These are phyloP conservation scores for Dillenia turbinata DNA, from an alignment of 164 flowering plant genomes.

Conservation along the genomic window DNA sequence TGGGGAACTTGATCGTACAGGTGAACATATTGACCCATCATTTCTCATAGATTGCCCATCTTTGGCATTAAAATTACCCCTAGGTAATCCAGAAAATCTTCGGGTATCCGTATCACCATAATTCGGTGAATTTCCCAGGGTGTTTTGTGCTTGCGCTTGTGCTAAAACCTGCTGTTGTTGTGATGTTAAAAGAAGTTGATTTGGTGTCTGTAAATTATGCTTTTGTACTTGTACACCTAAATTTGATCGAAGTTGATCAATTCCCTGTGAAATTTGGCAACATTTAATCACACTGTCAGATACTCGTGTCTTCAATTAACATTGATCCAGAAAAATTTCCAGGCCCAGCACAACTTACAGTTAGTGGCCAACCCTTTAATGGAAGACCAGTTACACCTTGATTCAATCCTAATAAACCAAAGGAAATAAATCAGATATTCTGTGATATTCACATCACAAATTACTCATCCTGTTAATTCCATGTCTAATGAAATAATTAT, in stretches of 20 bases:
- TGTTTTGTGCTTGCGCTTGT: constrained; percentile 76
- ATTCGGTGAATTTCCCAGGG: constrained; percentile 51
- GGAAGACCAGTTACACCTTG: constrained; percentile 73
- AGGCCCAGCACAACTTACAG: constrained; percentile 43
- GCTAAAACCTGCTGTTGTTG: constrained; percentile 74
- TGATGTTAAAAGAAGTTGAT: constrained; percentile 63
- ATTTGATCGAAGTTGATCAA: constrained; percentile 62
- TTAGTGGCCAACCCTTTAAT: constrained; percentile 86
- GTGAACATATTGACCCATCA: constrained; percentile 85
- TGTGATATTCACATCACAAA: not conserved
- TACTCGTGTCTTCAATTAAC: not conserved
- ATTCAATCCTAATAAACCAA: constrained; percentile 39
- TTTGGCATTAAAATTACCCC: constrained; percentile 55
- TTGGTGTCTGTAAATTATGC: constrained; percentile 53
- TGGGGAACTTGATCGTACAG: constrained; percentile 72
- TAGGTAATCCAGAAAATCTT: constrained; percentile 54
- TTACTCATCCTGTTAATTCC: no score
- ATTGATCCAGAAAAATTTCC: not conserved
- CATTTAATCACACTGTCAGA: not conserved
- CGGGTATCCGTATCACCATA: constrained; percentile 66
- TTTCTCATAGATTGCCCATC: constrained; percentile 72
- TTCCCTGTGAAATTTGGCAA: constrained; percentile 40
- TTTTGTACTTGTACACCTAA: constrained; percentile 66
- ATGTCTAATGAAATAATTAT: no score
- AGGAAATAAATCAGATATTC: not conserved